phyloP scores from a whole-genome alignment of 768 basidiomycete species.

The Leccinum uliginosum region DNA sequence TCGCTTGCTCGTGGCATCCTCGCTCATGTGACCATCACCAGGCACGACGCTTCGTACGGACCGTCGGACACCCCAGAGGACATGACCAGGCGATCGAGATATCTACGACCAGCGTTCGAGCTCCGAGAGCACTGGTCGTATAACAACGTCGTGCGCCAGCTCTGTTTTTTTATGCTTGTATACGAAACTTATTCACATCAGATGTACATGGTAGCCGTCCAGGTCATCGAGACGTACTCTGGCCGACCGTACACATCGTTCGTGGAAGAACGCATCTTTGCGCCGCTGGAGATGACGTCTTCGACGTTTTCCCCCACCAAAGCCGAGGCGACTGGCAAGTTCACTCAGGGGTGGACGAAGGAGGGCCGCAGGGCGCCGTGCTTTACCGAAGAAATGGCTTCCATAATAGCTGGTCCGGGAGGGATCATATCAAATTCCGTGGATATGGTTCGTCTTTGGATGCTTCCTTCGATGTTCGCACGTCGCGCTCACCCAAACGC shows the following conservation, averaged over 20 bases:
- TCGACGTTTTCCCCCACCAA: constrained; percentile 35
- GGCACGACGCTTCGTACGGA: constrained; percentile 33
- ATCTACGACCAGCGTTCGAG: constrained; percentile 32
- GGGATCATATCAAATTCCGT: constrained; percentile 40
- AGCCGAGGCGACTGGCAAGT: constrained; percentile 30
- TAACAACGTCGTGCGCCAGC: constrained; percentile 32
- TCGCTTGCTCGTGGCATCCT: background rate
- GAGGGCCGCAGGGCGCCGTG: constrained; percentile 32
- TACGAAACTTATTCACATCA: constrained; percentile 7
- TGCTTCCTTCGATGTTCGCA: background rate
- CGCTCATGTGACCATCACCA: constrained; percentile 2
- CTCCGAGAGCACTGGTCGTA: constrained; percentile 37
- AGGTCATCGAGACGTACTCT: constrained; percentile 34
- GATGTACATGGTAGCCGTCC: constrained; percentile 36
- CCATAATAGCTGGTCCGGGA: constrained; percentile 35
- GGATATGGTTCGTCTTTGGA: constrained; percentile 36
- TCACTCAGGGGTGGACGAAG: constrained; percentile 32
- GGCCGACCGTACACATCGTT: constrained; percentile 35
- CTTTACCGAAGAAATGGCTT: constrained; percentile 24
- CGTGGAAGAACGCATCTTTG: constrained; percentile 38
- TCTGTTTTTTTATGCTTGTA: background rate
- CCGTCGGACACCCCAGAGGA: constrained; percentile 25
- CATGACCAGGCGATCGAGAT: constrained; percentile 20
- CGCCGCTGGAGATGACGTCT: constrained; percentile 37
- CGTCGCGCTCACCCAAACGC: background rate